Percentiles rank a stretch among this genome's conserved stretches.
Conservation (phyloP, 2,329 filamentous ascomycete species). For the Didymella exigua region DNA sequence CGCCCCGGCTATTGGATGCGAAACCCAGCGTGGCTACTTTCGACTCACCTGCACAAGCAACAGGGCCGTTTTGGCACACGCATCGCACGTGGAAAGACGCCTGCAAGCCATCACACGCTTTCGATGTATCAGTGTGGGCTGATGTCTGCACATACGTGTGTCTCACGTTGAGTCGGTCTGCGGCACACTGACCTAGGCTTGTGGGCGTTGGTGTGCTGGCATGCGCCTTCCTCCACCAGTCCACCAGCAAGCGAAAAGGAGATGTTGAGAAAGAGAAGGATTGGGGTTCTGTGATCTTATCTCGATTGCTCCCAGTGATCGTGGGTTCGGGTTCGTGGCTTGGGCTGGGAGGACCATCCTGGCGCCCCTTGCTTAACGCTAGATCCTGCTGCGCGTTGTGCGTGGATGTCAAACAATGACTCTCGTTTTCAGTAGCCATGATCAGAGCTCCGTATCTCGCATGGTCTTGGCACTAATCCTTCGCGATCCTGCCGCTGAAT, state of each 20-base stretch:
- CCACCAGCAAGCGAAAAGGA: background rate
- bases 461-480: background rate
- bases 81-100: constrained; percentile 12
- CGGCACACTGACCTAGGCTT: background rate
- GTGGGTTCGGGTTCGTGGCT: background rate
- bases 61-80: constrained; percentile 10
- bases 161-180: constrained; percentile 11
- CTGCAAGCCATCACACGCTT: constrained; percentile 16
- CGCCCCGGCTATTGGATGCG: constrained; percentile 1
- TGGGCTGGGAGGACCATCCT: background rate
- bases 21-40: background rate
- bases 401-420: background rate
- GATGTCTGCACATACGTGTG: background rate
- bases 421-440: background rate
- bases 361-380: constrained; percentile 7
- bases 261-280: background rate
- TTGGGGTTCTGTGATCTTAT: background rate
- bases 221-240: background rate
- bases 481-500: background rate
- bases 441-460: background rate
- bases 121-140: constrained; percentile 7
- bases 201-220: background rate
- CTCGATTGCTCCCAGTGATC: background rate
- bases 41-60: background rate
- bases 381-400: background rate